Conservation (phyloP, 139 green algal genomes). For the Micractinium conductrix region DNA sequence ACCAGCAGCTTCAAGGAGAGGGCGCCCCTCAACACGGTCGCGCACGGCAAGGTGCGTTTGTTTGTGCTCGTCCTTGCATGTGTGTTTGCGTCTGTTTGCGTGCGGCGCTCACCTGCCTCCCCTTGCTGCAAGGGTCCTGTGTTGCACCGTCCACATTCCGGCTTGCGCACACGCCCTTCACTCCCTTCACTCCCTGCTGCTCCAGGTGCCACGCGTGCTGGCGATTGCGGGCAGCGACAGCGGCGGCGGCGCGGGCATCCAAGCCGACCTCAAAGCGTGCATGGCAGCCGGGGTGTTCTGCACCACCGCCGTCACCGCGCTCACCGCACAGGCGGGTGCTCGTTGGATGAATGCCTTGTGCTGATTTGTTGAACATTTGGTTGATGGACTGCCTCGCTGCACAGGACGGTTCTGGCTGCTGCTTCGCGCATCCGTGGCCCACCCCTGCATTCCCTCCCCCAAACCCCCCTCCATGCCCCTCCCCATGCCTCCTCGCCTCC, state of each 20-base stretch:
- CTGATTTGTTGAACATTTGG: too few species aligned
- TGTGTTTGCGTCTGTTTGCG: not conserved
- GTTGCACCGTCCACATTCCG: too few species aligned
- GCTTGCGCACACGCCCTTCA: not conserved
- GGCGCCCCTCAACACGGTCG: not conserved
- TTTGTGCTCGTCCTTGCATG: too few species aligned
- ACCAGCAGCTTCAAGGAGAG: conserved; percentile 2
- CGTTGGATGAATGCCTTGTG: too few species aligned
- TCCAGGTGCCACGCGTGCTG: conserved; percentile 69
- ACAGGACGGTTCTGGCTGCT: too few species aligned
- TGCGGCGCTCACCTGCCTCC: not conserved
- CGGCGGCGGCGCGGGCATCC: conserved; percentile 94
- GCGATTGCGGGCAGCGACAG: conserved; percentile 92
- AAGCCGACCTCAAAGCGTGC: conserved; percentile 82
- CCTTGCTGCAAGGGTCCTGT: not conserved
- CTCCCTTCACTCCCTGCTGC: not conserved
- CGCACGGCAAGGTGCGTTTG: conserved; percentile 12
- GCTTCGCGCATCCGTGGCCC: not conserved
- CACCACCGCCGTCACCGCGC: conserved; percentile 83
- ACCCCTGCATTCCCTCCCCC: not conserved
- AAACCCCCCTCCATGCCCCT: not conserved
- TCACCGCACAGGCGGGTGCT: conserved; percentile 92
- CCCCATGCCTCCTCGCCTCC: not conserved
- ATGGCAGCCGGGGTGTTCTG: conserved; percentile 79
- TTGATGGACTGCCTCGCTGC: too few species aligned